Base-by-base conservation (phyloP, 1,284 basidiomycete species). In the Abortiporus biennis region DNA sequence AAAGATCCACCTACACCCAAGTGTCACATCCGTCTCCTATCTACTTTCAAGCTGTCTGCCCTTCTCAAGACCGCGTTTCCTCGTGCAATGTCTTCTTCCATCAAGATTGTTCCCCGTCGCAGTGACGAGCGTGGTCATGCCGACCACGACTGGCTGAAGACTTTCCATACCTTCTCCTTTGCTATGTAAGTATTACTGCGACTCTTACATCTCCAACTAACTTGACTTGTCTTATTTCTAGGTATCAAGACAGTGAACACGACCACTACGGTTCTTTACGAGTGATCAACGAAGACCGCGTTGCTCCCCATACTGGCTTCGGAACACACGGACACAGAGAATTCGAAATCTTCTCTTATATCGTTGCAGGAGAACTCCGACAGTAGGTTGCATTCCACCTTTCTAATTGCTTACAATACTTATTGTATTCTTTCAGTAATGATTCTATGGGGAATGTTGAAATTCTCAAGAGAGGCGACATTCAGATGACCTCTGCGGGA, bases 361-460 rank as follows among this genome's bases (percentile, higher is more conserved):
- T 92, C 38, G 76, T 92, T 23, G 57, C 64, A n/a, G 90, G 90
- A 2, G 70, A 83, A 53, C 69, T 92, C 20, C 80, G 88, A 53
- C 86, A 92, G 86, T 88, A 58, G 45, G 68, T 61, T 15, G n/a
- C n/a, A n/a, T n/a, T n/a, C n/a, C n/a, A n/a, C n/a, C n/a, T n/a
- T n/a, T n/a, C n/a, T n/a, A n/a, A n/a, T n/a, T n/a, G n/a, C n/a
- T n/a, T n/a, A n/a, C n/a, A n/a, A n/a, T n/a, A n/a, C n/a, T n/a
- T n/a, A n/a, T 21, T 27, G n/a, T 25, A 6, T 25, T 6, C 20
- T 20, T 47, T 17, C 44, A 86, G 85, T 64, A 76, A 83, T 64
- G 92, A 97, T 64, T 85, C 80, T 3, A 89, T 96, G 84, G 83
- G 84, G 31, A 95, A 96, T 64, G 72, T 76, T 43, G 94, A 97